These are phyloP conservation scores for Penicillium nucicola DNA, from an alignment of 495 filamentous ascomycete species.

Conservation along the genomic window DNA sequence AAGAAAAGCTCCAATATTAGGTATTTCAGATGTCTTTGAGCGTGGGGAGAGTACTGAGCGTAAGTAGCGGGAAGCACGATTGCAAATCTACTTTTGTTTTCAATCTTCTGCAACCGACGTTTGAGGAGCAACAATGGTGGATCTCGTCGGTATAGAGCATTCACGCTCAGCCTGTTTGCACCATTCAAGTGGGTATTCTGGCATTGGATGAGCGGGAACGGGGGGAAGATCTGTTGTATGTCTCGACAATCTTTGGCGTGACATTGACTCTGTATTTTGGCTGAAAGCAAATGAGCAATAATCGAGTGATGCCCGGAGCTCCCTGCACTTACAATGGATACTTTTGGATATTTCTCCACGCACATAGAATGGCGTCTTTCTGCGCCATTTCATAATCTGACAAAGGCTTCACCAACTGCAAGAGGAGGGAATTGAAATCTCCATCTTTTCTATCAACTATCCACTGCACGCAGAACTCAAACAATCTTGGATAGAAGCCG, in stretches of 20 bases:
- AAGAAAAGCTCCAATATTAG: too few species aligned
- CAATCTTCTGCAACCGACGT: too few species aligned
- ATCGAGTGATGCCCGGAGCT: neutral
- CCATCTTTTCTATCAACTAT: slow-evolving; percentile 25
- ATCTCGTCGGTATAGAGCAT: neutral
- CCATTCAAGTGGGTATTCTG: neutral
- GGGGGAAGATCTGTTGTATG: neutral
- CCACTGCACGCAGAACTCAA: slow-evolving; percentile 25
- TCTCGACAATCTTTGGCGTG: neutral
- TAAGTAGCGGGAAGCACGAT: too few species aligned
- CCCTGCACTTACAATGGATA: slow-evolving; percentile 21
- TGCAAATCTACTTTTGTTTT: too few species aligned
- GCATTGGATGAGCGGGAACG: neutral
- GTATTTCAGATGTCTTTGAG: too few species aligned
- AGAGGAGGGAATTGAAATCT: slow-evolving; percentile 19
- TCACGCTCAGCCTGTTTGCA: neutral
- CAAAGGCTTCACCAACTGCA: slow-evolving; percentile 16
- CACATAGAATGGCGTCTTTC: slow-evolving; percentile 11
- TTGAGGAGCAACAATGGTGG: too few species aligned
- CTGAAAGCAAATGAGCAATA: neutral
- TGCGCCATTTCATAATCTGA: slow-evolving; percentile 15
- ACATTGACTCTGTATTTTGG: neutral
- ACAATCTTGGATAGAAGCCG: slow-evolving; percentile 25
- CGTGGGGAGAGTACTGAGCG: too few species aligned
- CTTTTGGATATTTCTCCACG: slow-evolving; percentile 21